phyloP scores from a whole-genome alignment of 441 rosid genomes.

The Gossypium trilobum region DNA sequence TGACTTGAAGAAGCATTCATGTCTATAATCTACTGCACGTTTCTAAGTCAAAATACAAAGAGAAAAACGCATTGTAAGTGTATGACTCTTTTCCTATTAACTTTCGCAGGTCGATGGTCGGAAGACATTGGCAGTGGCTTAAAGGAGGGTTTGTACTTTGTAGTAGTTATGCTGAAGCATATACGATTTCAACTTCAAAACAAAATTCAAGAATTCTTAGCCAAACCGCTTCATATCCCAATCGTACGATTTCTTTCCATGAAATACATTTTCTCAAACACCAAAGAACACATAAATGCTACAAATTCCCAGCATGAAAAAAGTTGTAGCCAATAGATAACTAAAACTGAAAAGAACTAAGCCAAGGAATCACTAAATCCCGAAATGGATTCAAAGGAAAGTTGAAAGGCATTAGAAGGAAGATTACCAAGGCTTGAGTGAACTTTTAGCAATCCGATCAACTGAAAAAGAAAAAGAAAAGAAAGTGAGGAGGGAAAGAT shows the following conservation, averaged over 20 bases:
- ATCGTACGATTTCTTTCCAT: background rate
- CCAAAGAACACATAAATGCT: background rate
- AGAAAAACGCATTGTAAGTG: background rate
- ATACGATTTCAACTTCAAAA: background rate
- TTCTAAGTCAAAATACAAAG: background rate
- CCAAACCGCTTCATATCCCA: background rate
- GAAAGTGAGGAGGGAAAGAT: background rate
- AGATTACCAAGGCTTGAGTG: background rate
- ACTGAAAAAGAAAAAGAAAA: background rate
- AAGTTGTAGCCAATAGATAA: background rate
- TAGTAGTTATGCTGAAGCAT: background rate
- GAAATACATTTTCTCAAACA: background rate
- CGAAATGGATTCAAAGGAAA: background rate
- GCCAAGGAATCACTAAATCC: background rate
- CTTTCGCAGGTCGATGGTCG: background rate
- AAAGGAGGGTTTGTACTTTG: background rate
- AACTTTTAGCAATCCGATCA: background rate
- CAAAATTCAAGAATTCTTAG: background rate
- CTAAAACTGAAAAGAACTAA: background rate
- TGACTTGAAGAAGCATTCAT: background rate
- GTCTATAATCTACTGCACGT: background rate
- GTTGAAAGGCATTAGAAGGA: background rate
- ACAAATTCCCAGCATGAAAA: background rate
- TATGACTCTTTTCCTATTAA: background rate
- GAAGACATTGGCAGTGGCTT: background rate